phyloP scores from a whole-genome alignment of 371 early-diverging fungal genomes.

The Syncephalastrum contaminatum region DNA sequence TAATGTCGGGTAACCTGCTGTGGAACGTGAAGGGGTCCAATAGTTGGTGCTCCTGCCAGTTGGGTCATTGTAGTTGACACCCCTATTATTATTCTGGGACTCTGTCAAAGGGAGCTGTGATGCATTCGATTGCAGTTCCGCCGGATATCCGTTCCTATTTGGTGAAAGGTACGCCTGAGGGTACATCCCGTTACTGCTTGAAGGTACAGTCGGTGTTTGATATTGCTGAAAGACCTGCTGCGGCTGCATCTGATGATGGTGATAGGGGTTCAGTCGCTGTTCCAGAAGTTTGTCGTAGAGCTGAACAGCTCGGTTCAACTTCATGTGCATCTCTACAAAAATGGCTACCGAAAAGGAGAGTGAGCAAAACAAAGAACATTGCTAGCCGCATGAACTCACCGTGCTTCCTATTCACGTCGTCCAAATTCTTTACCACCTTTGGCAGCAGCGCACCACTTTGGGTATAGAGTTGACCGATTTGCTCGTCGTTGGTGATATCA shows the following conservation, averaged over 20 bases:
- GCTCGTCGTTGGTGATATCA: conserved; percentile 52
- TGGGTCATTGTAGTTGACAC: no score
- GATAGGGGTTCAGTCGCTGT: conserved; percentile 39
- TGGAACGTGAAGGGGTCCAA: no score
- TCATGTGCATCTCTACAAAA: conserved; percentile 68
- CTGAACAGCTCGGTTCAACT: conserved; percentile 72
- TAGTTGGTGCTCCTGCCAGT: no score
- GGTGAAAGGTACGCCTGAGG: no score
- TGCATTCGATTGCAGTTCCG: no score
- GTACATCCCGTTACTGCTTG: no score
- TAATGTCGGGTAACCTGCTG: no score
- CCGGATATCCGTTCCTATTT: no score
- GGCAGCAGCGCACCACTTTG: conserved; percentile 70
- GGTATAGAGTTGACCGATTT: conserved; percentile 63
- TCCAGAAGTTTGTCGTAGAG: conserved; percentile 80
- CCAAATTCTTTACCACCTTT: conserved; percentile 65
- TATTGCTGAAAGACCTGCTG: no score
- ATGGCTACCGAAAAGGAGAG: conserved; percentile 27
- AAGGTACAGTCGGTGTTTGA: no score
- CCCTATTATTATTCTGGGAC: no score
- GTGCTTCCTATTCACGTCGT: conserved; percentile 66
- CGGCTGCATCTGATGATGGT: not conserved
- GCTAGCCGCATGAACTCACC: conserved; percentile 24
- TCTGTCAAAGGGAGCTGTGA: no score
- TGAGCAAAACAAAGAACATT: conserved; percentile 15